Percentiles rank a stretch among this genome's conserved stretches.
Evolutionary conservation across 768 basidiomycete genomes (phyloP).

Genomic region (Leccinum broughii): DNA sequence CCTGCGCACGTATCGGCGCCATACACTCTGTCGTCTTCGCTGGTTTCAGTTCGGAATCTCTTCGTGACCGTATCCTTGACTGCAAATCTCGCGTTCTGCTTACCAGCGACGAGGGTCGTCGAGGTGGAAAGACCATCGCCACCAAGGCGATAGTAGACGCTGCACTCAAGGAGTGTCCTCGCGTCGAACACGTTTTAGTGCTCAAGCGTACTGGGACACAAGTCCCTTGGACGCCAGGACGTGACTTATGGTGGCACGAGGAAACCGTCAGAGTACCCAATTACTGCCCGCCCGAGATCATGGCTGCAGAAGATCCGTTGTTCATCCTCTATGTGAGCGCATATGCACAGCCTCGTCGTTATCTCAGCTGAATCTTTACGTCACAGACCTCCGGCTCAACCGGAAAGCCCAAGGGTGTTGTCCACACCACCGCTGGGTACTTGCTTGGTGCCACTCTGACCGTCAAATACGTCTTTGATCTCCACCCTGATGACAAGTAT

Average conservation of each 20-base stretch:
- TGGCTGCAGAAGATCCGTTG: constrained; percentile 92
- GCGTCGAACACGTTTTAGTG: constrained; percentile 89
- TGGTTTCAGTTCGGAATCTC: constrained; percentile 92
- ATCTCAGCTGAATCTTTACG: constrained; percentile 7
- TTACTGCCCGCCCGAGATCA: constrained; percentile 86
- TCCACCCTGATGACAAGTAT: constrained; percentile 94
- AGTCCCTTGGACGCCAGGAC: constrained; percentile 76
- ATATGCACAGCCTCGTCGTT: neutral
- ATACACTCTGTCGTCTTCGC: constrained; percentile 98
- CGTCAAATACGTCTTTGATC: constrained; percentile 96
- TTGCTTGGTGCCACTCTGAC: constrained; percentile 89
- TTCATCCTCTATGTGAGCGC: constrained; percentile 95
- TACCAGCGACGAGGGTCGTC: constrained; percentile 90
- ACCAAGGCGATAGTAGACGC: constrained; percentile 93
- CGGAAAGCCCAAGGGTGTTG: constrained; percentile 96
- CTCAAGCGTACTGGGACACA: constrained; percentile 82
- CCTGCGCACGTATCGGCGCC: constrained; percentile 95
- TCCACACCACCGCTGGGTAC: constrained; percentile 88
- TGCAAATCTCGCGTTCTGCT: constrained; percentile 90
- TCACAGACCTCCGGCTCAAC: constrained; percentile 88
- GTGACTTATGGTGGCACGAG: constrained; percentile 98
- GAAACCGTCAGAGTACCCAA: constrained; percentile 79
- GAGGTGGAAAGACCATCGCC: constrained; percentile 94
- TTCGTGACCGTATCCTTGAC: constrained; percentile 90
- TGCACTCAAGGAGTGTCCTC: constrained; percentile 80